These are phyloP conservation scores for Coemansia sp. DNA, from an alignment of 192 early-diverging fungal genomes.

Conservation along the genomic window DNA sequence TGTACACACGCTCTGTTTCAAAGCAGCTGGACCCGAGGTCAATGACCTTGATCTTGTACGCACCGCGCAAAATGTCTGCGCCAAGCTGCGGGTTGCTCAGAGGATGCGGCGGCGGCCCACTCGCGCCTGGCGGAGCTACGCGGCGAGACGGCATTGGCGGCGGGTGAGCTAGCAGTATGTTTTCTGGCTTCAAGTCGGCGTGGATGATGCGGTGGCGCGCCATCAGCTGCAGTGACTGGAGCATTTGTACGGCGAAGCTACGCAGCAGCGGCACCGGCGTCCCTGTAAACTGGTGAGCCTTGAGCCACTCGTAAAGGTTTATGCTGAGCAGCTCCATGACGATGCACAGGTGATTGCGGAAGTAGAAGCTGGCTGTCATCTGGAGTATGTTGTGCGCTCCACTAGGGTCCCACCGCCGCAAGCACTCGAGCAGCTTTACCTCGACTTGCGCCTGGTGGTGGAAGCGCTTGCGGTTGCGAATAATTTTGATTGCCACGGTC, in stretches of 20 bases:
- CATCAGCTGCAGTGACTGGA: conserved; percentile 77
- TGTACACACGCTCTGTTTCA: conserved; percentile 91
- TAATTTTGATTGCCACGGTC: conserved; percentile 89
- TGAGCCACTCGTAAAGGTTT: conserved; percentile 97
- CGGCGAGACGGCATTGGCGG: conserved; percentile 48
- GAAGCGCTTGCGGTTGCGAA: conserved; percentile 94
- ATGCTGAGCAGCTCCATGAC: conserved; percentile 90
- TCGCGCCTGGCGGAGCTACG: conserved; percentile 15
- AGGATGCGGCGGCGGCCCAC: conserved; percentile 31
- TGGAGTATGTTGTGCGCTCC: conserved; percentile 78
- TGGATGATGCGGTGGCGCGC: conserved; percentile 78
- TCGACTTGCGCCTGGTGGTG: conserved; percentile 93
- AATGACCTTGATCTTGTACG: conserved; percentile 90
- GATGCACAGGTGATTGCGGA: conserved; percentile 94
- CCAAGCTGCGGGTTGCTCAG: conserved; percentile 39
- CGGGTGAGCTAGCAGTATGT: conserved; percentile 77
- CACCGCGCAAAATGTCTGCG: conserved; percentile 34
- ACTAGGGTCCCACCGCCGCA: conserved; percentile 82
- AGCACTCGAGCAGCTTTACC: conserved; percentile 85
- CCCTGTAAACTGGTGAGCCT: conserved; percentile 87
- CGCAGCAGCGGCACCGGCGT: conserved; percentile 49
- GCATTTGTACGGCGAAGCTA: conserved; percentile 73
- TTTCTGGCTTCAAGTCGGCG: conserved; percentile 97
- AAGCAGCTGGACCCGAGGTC: conserved; percentile 96
- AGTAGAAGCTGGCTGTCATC: conserved; percentile 89